Evolutionary conservation across 2,329 filamentous ascomycete species (phyloP), one percentile per base, ranked within the genome.

Genomic region (Calonectria naviculata): DNA sequence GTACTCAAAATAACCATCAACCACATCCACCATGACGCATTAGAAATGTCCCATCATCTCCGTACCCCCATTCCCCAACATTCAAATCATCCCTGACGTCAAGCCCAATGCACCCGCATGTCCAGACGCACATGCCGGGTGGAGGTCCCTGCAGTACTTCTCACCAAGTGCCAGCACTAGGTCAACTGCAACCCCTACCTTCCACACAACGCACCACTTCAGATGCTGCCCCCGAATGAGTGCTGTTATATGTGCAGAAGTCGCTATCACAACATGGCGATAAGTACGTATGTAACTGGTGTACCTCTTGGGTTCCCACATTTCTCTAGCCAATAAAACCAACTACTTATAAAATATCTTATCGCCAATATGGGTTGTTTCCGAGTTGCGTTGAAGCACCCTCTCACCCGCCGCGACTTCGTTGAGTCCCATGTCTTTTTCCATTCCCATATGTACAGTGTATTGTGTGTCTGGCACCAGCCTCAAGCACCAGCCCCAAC

Each of bases 41-140:
- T 42, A 70, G 26, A 72, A 62, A 15, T 28, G 21, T 60, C 28
- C 61, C 61, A 28, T 64, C 47, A 65, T 65, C 68, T 64, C 52
- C 9, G 65, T 69, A 67, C 54, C 68, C 47, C 68, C 73, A 70
- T 65, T 73, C 74, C 75, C 73, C 74, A 77, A 76, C 75, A 76
- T 68, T 76, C 68, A 66, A 63, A 67, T 42, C 70, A 60, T 26
- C 65, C 72, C 74, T 72, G 62, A 76, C 63, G 71, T 78, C 73
- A 71, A 73, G 34, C 28, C 49, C 65, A 31, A 61, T 52, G 56
- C 62, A 64, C 58, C 42, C 61, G 60, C 63, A 60, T 41, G 64
- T 60, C 49, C 24, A 41, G 24, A 42, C 42, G 34, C 64, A 67
- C 64, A 56, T 62, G 36, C 56, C 56, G 34, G 6, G 41, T 26